Evolutionary conservation across 768 basidiomycete genomes (phyloP), one percentile per base, ranked within the genome.

Genomic region (Russula earlei): DNA sequence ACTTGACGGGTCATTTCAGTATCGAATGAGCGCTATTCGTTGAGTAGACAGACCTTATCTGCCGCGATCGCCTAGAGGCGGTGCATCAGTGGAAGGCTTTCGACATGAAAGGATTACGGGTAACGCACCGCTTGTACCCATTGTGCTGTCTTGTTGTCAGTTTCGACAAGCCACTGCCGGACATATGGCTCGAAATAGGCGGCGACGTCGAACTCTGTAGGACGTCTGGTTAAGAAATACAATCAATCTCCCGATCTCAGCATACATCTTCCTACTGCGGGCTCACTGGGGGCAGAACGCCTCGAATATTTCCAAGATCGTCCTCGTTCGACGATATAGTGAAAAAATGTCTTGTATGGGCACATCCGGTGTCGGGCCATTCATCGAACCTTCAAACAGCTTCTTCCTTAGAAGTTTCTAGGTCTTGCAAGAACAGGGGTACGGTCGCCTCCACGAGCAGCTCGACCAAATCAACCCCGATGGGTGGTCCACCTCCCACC

Each of bases 301-400:
- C 8, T 75, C 69, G 64, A 82, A 83, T 87, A 97, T 90, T n/a
- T 77, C 79, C 51, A 87, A 48, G 20, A 97, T 66, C 14, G 81
- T 80, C 67, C 82, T 85, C 25, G 84, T 80, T 62, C 90, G 77
- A 55, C 89, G 77, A 65, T 93, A 97, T 14, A 98, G 72, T 1
- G 84, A 78, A 63, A 96, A 94, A 25, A 94, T 82, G 66, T 97
- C 92, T 62, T 91, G 86, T 46, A 94, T 91, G 1, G 86, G 88
- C 3, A 92, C 80, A 59, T 89, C 87, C 5, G 91, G 90, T 8
- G 86, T 89, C 1, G 90, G 87, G 3, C 86, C 87, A 64, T 87
- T 91, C 82, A 82, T 84, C 8, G 87, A 90, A 11, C 86, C 84
- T 65, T 91, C 87, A 56, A 87, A 82, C 5, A 92, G 70, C 27